Base-by-base conservation (phyloP, 2,329 filamentous ascomycete genomes). In the Metarhizium anisopliae region DNA sequence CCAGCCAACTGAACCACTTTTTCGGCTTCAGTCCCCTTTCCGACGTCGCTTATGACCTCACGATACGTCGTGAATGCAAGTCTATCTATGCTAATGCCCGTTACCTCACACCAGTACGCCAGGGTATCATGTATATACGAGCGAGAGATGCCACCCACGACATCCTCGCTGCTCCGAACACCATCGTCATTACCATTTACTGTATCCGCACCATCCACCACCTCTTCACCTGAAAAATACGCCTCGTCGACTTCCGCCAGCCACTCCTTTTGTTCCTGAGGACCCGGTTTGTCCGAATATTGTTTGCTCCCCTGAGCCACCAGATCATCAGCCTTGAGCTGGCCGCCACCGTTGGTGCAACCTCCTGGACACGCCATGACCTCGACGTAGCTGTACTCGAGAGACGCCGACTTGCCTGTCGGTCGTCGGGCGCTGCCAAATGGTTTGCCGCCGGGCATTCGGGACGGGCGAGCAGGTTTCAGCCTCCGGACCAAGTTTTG, bases 361-460 rank as follows among this genome's bases (percentile, higher is more conserved):
- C 94, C 94, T n/a, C 94, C 94, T 0, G 94, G 94, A 70, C 94
- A 99, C 14, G 94, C 94, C 94, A 99, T 99, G 57, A 99, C 94
- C 72, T 99, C 94, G 32, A 97, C 89, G 71, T 95, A 97, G n/a
- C 87, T 81, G 68, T 92, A 92, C 40, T 96, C 90, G 6, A 81
- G 71, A 18, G 69, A 66, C 18, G 70, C 68, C 18, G 74, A 64
- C 62, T 80, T 81, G 6, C 74, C 81, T 16, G 70, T 74, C 6
- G 75, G 77, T 59, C 76, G 80, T 56, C 80, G 79, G 47, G 74
- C 80, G 54, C 76, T 79, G 1, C 78, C 81, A 50, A 81, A 77
- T 0, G 80, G 78, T 59, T 78, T 86, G 2, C 84, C 89, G 1
- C 90, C 91, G 1, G 91, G 90, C 75, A 96, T 86, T 56, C 89